Evolutionary conservation across 2,329 filamentous ascomycete genomes (phyloP).

Genomic region (Thermoascus crustaceus): DNA sequence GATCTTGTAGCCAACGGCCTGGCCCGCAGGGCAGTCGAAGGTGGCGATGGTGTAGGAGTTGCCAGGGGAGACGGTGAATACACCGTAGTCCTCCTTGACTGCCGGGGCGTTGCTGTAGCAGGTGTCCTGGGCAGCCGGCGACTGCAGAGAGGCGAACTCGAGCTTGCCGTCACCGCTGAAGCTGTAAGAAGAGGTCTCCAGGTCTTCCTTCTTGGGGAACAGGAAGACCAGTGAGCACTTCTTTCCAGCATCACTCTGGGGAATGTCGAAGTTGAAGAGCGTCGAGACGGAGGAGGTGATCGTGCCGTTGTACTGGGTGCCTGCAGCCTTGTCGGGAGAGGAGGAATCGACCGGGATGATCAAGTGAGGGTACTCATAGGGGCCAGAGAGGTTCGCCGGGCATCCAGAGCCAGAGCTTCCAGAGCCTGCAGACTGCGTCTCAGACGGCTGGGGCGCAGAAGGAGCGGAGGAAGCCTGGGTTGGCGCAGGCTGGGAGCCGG

Average conservation of each 20-base stretch:
- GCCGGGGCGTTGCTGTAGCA: constrained; percentile 47
- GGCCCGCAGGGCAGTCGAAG: constrained; percentile 48
- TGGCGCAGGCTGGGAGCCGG: neutral
- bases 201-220: constrained; percentile 49
- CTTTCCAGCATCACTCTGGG: constrained; percentile 44
- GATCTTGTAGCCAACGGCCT: constrained; percentile 47
- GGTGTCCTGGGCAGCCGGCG: constrained; percentile 41
- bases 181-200: constrained; percentile 53
- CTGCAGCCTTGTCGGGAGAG: constrained; percentile 44
- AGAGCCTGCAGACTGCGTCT: too few species aligned
- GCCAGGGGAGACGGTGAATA: constrained; percentile 43
- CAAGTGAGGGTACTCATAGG: constrained; percentile 53
- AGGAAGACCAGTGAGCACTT: constrained; percentile 60
- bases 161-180: constrained; percentile 48
- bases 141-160: constrained; percentile 44
- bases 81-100: constrained; percentile 38
- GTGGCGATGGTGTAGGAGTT: constrained; percentile 47
- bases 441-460: constrained; percentile 7
- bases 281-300: constrained; percentile 46
- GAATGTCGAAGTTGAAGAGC: constrained; percentile 64
- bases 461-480: constrained; percentile 2
- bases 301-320: constrained; percentile 49
- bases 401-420: constrained; percentile 25
- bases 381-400: constrained; percentile 38
- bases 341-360: constrained; percentile 53